phyloP scores from a whole-genome alignment of 345 rosid species.

The Salix viminalis region DNA sequence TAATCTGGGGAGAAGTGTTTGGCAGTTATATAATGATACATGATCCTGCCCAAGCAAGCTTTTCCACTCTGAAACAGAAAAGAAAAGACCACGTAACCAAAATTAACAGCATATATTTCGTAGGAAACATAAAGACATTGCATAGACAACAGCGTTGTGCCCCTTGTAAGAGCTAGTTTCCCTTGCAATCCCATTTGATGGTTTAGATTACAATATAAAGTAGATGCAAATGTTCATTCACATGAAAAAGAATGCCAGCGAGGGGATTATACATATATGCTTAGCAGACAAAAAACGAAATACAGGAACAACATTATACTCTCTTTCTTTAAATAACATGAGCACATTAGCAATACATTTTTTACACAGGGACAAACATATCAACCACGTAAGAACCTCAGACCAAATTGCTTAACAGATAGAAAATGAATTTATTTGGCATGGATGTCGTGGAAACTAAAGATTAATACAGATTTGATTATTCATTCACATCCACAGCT shows the following conservation, averaged over 20 bases:
- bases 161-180: neutral
- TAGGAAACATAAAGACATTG: neutral
- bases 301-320: neutral
- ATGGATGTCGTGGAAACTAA: neutral
- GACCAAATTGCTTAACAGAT: neutral
- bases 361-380: neutral
- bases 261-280: neutral
- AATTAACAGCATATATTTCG: neutral
- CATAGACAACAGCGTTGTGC: neutral
- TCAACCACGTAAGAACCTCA: neutral
- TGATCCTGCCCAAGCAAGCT: slow-evolving; percentile 33
- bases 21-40: slow-evolving; percentile 29
- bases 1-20: slow-evolving; percentile 30
- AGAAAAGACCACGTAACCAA: neutral
- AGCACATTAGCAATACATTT: neutral
- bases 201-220: neutral
- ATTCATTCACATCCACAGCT: neutral
- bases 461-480: neutral
- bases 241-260: neutral
- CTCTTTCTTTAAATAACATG: neutral
- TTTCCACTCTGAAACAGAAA: slow-evolving; percentile 29
- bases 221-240: neutral
- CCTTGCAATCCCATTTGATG: neutral
- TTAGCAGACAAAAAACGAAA: neutral
- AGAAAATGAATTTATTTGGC: neutral